Base-by-base conservation (phyloP, 306 rosid species). In the Cicer pinnatifidum region DNA sequence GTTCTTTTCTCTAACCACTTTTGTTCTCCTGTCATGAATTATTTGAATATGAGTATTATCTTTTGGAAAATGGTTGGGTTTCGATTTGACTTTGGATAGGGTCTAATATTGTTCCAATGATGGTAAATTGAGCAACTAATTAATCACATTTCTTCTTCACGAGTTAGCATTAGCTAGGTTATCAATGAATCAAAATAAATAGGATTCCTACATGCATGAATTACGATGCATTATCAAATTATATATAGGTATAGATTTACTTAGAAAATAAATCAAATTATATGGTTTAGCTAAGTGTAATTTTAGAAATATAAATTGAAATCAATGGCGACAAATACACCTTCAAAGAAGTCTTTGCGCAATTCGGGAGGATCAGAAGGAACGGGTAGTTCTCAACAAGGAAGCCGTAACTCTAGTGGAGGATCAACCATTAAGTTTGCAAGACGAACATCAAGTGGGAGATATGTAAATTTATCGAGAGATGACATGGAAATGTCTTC, bases 401-500 rank as follows among this genome's bases (percentile, higher is more conserved):
- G 78, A 17, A 71, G 67, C 0, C 83, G 81, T 4, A 83, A 60
- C 69, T 1, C 15, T 0, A 43, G 66, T 1, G 66, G n/a, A 10
- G 35, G 35, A 10, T 11, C 17, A 8, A 3, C 6, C 2, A 92
- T 93, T 1, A 93, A 91, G 54, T 93, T 93, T 15, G 97, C 98
- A 0, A 75, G 96, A 56, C 72, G 96, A 75, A 93, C 98, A 2
- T 93, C 97, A 7, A 93, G 98, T 50, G 98, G 98, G 0, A 82
- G 88, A 54, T 89, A 89, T 72, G 96, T 93, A 1, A 93, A 78
- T 70, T 62, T 93, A 3, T 91, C 98, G 1, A 88, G 89, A 84
- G 98, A 93, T 40, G 98, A 93, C 67, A 83, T 93, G n/a, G 97
- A 93, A 45, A 88, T 80, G 89, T 89, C 97, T 0, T 88, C 88